These are phyloP conservation scores for Orbilia blumenaviensis DNA, from an alignment of 2,329 filamentous ascomycete species.

Conservation along the genomic window DNA sequence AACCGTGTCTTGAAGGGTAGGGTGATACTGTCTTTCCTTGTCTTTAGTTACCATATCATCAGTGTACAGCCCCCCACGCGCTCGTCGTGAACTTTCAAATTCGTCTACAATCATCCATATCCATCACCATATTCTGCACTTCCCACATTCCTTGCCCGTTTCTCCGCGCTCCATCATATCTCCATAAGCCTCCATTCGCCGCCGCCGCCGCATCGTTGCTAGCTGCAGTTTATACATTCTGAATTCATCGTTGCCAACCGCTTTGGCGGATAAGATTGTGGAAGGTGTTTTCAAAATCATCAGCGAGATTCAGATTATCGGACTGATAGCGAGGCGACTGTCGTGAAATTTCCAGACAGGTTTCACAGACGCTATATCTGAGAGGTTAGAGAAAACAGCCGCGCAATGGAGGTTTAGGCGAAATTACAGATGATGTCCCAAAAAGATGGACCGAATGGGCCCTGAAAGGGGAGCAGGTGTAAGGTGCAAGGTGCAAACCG, in stretches of 20 bases:
- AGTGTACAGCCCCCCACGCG: constrained; percentile 14
- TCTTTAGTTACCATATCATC: constrained; percentile 13
- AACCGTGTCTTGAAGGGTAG: constrained; percentile 25
- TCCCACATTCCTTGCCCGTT: constrained; percentile 46
- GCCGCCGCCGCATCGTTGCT: constrained; percentile 33
- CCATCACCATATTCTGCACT: constrained; percentile 15
- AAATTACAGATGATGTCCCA: constrained; percentile 48
- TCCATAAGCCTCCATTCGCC: constrained; percentile 20
- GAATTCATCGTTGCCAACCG: constrained; percentile 43
- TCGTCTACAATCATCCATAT: constrained; percentile 19
- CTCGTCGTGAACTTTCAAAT: constrained; percentile 21
- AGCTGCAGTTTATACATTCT: constrained; percentile 39
- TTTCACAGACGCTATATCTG: constrained; percentile 10
- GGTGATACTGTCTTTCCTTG: constrained; percentile 31
- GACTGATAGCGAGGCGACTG: constrained; percentile 29
- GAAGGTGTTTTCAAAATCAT: background rate
- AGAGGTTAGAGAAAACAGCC: constrained; percentile 25
- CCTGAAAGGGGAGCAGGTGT: constrained; percentile 9
- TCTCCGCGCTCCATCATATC: constrained; percentile 32
- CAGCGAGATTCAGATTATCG: constrained; percentile 28
- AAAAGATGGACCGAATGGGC: constrained; percentile 13
- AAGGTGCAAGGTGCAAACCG: constrained; percentile 5
- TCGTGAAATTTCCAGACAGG: constrained; percentile 52
- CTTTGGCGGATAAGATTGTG: constrained; percentile 35
- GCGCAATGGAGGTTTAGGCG: constrained; percentile 45